Base-by-base conservation (phyloP, 345 rosid genomes). In the Murraya paniculata region DNA sequence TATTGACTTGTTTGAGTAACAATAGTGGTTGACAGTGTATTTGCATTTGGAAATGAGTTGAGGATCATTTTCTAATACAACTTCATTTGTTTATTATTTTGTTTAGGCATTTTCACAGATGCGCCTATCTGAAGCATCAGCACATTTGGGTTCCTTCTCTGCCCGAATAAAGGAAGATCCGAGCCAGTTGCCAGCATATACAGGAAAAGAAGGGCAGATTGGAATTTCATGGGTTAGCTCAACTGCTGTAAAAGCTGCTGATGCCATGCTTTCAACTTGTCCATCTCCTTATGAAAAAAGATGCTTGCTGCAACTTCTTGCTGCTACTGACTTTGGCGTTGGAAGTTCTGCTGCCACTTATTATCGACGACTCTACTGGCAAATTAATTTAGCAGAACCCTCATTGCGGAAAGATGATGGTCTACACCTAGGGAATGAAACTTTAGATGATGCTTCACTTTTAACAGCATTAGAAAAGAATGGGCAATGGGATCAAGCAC, bases 71-170 rank as follows among this genome's bases (percentile, higher is more conserved):
- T 68, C 77, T 74, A 56, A 48, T 61, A 30, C 41, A n/a, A 31
- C 24, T 58, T 24, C 7, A 11, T 48, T 62, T 53, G 22, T 50
- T 78, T 19, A 25, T 64, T 64, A 31, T 72, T 77, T 74, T 77
- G 36, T 79, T 71, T 83, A 96, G 99, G 99, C 99, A 81, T 96
- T 94, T 87, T 90, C 92, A 64, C 99, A 96, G 83, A 92, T 92
- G 97, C 97, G 98, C 72, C 89, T 96, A 16, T 88, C 98, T 71
- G 99, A 96, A 88, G 97, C 99, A 82, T 88, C 97, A 78, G 99
- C 98, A 68, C 99, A 96, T 89, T 80, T 96, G 68, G 97, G 98
- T 85, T 96, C 99, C 76, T 96, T 92, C 80, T 89, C 95, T 81
- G 88, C 87, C 73, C 89, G 98, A 87, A 87, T 94, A 77, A 96